Conservation (phyloP, 1,284 basidiomycete genomes). For the Apiotrichum laibachii region DNA sequence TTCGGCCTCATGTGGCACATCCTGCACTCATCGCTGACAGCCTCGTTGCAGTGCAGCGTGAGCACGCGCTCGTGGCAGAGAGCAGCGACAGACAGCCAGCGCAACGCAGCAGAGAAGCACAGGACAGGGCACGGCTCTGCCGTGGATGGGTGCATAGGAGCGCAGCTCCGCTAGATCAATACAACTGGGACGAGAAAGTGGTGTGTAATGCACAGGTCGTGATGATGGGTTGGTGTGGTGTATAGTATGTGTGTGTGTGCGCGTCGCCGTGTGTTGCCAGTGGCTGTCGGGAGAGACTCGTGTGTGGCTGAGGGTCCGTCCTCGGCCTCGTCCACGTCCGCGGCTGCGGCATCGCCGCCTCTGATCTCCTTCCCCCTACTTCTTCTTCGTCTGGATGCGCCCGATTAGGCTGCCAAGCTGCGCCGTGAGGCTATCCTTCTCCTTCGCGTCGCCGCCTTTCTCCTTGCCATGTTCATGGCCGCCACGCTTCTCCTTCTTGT, state of each 20-base stretch:
- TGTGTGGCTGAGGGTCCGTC: neutral
- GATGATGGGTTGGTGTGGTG: neutral
- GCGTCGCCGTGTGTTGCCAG: neutral
- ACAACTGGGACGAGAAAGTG: neutral
- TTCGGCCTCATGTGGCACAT: too few species aligned
- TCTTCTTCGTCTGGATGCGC: constrained; percentile 9
- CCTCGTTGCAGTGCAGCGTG: too few species aligned
- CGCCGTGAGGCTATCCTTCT: constrained; percentile 7
- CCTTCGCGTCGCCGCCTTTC: constrained; percentile 3
- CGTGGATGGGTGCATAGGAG: constrained; percentile 4
- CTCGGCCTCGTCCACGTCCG: neutral
- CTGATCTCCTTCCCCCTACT: neutral
- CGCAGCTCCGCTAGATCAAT: neutral
- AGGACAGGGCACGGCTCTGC: neutral
- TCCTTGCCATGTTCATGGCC: neutral
- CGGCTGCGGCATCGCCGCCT: neutral
- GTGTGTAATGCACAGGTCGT: neutral
- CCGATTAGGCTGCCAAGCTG: constrained; percentile 11
- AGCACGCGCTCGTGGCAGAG: too few species aligned
- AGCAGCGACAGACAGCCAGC: too few species aligned
- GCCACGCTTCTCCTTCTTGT: neutral
- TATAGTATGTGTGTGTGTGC: neutral
- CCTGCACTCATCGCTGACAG: too few species aligned
- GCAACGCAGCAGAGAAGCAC: too few species aligned
- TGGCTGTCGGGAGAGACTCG: too few species aligned